phyloP scores from a whole-genome alignment of 768 basidiomycete species.

The Tylopilus rubrobrunneus region DNA sequence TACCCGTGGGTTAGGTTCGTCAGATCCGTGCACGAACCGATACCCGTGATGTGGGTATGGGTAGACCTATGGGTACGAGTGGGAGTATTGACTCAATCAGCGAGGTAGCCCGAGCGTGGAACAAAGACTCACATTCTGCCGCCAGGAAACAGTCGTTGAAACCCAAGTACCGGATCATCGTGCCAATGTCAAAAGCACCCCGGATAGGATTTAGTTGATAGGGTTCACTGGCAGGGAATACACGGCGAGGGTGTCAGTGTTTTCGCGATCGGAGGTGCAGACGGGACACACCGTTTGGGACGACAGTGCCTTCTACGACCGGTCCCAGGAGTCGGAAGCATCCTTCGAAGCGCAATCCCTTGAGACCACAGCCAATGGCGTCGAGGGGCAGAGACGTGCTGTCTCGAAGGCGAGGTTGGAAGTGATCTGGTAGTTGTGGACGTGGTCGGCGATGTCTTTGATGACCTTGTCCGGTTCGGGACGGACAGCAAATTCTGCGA shows the following conservation, averaged over 20 bases:
- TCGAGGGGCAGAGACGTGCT: conserved; percentile 86
- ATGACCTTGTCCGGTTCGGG: no score
- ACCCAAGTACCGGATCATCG: conserved; percentile 90
- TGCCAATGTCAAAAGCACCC: conserved; percentile 96
- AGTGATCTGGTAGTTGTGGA: conserved; percentile 78
- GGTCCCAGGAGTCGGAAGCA: conserved; percentile 81
- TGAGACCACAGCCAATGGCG: conserved; percentile 90
- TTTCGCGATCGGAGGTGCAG: not conserved
- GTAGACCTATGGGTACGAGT: not conserved
- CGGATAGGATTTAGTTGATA: conserved; percentile 90
- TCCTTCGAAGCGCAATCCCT: conserved; percentile 82
- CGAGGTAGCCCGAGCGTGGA: not conserved
- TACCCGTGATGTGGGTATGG: conserved; percentile 87
- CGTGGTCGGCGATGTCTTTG: conserved; percentile 89
- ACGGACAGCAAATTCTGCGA: conserved; percentile 67
- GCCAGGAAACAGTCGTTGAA: conserved; percentile 95
- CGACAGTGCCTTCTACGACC: conserved; percentile 85
- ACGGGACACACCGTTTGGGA: conserved; percentile 71
- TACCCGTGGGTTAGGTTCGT: no score
- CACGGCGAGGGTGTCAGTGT: conserved; percentile 8
- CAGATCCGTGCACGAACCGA: no score
- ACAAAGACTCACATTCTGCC: conserved; percentile 62
- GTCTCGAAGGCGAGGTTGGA: conserved; percentile 86
- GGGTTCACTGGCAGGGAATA: no score
- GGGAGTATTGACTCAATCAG: no score